A percentile compares a stretch with the other conserved stretches of the same genome.
phyloP scores from a whole-genome alignment of 768 basidiomycete species.

The Suillus decipiens region DNA sequence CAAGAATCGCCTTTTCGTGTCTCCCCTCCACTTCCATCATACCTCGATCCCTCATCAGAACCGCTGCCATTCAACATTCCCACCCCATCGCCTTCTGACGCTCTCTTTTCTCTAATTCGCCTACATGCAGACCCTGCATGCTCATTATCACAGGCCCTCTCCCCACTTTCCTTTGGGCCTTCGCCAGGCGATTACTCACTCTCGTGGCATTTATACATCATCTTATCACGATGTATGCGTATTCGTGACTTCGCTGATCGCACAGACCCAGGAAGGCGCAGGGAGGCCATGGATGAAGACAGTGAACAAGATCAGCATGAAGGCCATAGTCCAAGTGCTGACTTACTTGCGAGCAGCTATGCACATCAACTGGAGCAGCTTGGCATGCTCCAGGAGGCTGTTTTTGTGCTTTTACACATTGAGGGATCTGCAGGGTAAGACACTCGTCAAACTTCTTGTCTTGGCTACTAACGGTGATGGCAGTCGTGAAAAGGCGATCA shows the following conservation, averaged over 20 bases:
- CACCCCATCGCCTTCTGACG: constrained; percentile 57
- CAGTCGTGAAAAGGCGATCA: constrained; percentile 83
- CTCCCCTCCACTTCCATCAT: constrained; percentile 62
- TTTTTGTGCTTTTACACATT: constrained; percentile 87
- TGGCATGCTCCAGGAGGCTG: constrained; percentile 82
- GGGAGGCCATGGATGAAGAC: constrained; percentile 39
- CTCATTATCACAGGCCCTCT: constrained; percentile 67
- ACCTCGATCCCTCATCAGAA: constrained; percentile 38
- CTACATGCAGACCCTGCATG: constrained; percentile 72
- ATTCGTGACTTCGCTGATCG: constrained; percentile 90
- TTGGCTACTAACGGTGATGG: constrained; percentile 14
- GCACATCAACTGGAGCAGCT: constrained; percentile 83
- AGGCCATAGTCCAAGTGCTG: constrained; percentile 83
- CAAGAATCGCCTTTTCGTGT: constrained; percentile 42
- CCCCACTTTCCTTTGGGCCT: constrained; percentile 72
- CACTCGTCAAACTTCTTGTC: constrained; percentile 12
- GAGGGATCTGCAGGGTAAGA: constrained; percentile 78
- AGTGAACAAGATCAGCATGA: constrained; percentile 52
- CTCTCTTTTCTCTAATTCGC: constrained; percentile 78
- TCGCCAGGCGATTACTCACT: constrained; percentile 81
- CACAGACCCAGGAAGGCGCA: constrained; percentile 43
- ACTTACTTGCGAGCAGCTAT: constrained; percentile 80
- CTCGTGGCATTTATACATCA: constrained; percentile 90
- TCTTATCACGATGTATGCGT: constrained; percentile 81
- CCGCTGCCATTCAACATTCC: constrained; percentile 44